These are phyloP conservation scores for Trichoderma sp. DNA, from an alignment of 2,329 filamentous ascomycete genomes.

Conservation along the genomic window DNA sequence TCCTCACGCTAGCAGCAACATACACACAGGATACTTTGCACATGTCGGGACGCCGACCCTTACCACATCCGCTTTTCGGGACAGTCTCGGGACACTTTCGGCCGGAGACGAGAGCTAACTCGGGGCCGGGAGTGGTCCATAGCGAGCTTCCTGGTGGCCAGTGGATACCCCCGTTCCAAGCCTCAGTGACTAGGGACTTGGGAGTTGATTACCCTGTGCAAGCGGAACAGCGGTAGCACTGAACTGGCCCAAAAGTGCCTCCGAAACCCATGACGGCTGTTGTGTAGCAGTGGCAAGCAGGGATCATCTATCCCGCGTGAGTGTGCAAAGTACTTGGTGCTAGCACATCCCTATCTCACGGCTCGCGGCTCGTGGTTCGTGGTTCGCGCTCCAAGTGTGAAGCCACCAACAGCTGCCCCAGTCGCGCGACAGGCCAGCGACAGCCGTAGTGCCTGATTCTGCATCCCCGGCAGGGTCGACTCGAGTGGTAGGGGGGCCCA, in stretches of 20 bases:
- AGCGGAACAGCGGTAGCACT: neutral
- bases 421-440: constrained; percentile 19
- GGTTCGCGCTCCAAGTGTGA: constrained; percentile 12
- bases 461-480: constrained; percentile 6
- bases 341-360: neutral
- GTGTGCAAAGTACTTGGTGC: neutral
- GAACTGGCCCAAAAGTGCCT: constrained; percentile 14
- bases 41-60: neutral
- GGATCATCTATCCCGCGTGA: neutral
- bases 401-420: constrained; percentile 1
- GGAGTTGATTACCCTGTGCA: neutral
- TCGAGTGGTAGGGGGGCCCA: neutral
- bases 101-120: constrained; percentile 11
- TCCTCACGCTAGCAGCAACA: neutral
- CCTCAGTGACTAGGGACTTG: neutral
- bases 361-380: constrained; percentile 18
- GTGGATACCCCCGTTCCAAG: neutral
- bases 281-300: constrained; percentile 6
- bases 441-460: constrained; percentile 19
- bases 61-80: constrained; percentile 5
- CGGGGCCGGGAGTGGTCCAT: constrained; percentile 13
- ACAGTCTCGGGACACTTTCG: constrained; percentile 16
- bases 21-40: neutral
- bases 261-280: constrained; percentile 16
- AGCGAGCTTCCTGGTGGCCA: neutral